phyloP scores from a whole-genome alignment of 179 eudicot genomes.

The Silene coronaria region DNA sequence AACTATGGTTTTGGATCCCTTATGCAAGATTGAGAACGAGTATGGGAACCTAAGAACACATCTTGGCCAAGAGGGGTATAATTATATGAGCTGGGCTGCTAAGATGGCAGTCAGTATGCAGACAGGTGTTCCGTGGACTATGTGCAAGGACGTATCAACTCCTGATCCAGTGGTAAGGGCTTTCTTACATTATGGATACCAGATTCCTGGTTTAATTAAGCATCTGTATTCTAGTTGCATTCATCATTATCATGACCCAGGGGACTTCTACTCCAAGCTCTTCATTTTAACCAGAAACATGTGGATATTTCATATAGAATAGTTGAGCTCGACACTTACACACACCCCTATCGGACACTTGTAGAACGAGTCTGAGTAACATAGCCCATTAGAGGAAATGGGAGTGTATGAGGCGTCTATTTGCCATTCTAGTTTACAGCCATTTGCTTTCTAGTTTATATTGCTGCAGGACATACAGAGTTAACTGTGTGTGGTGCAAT shows the following conservation, averaged over 20 bases:
- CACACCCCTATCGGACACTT: no score
- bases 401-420: no score
- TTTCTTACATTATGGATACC: not conserved
- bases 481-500: not conserved
- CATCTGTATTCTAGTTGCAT: not conserved
- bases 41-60: slow-evolving; percentile 55
- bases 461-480: not conserved
- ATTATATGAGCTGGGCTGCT: slow-evolving; percentile 87
- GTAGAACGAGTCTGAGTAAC: no score
- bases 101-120: slow-evolving; percentile 64
- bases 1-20: slow-evolving; percentile 9
- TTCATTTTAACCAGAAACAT: not conserved
- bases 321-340: no score
- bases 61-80: slow-evolving; percentile 58
- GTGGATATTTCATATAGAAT: not conserved
- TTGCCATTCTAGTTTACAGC: not conserved
- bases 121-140: slow-evolving; percentile 96
- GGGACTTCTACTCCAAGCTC: not conserved
- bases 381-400: no score
- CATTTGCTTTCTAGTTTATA: not conserved
- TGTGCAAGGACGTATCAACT: slow-evolving; percentile 88
- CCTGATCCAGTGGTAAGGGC: slow-evolving; percentile 84
- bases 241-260: not conserved
- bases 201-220: slow-evolving; percentile 3
- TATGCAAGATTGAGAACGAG: slow-evolving; percentile 77